phyloP scores from a whole-genome alignment of 805 yeast species.

The Wickerhamiella azymoides region DNA sequence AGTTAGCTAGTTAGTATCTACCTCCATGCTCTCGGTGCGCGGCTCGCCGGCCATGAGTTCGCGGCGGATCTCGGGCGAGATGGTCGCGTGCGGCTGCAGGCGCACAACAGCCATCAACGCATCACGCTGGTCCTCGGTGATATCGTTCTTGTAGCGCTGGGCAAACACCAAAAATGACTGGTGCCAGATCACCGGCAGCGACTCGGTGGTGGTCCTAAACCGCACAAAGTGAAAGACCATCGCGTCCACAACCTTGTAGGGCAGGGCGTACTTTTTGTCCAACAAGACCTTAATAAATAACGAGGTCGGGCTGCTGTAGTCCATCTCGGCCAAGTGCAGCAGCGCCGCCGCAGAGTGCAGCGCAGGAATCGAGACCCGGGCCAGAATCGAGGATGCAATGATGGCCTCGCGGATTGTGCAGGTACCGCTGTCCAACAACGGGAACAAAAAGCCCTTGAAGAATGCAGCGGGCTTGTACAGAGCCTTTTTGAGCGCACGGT shows the following conservation, averaged over 20 bases:
- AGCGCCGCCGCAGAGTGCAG: conserved; percentile 94
- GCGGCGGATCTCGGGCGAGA: conserved; percentile 89
- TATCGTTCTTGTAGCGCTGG: conserved; percentile 91
- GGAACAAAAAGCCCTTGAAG: conserved; percentile 90
- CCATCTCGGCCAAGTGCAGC: conserved; percentile 66
- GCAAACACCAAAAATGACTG: conserved; percentile 90
- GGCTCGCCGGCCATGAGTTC: conserved; percentile 69
- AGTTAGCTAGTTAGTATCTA: conserved; percentile 10
- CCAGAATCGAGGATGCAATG: conserved; percentile 80
- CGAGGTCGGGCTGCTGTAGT: conserved; percentile 77
- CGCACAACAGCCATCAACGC: conserved; percentile 81
- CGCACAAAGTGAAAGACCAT: conserved; percentile 88
- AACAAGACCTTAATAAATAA: conserved; percentile 78
- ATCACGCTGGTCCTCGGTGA: conserved; percentile 97
- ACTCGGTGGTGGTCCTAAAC: conserved; percentile 46
- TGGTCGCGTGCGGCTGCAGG: conserved; percentile 74
- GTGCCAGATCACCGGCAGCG: conserved; percentile 93
- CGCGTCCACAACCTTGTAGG: conserved; percentile 91
- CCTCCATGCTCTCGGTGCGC: not conserved
- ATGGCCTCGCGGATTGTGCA: conserved; percentile 90
- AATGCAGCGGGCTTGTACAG: conserved; percentile 95
- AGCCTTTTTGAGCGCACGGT: conserved; percentile 82
- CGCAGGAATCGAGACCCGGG: conserved; percentile 84
- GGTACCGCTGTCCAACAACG: conserved; percentile 63
- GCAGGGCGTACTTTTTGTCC: conserved; percentile 92